Evolutionary conservation across 352 stramenopile genomes (phyloP).

Genomic region (Aphanomyces invadans): DNA sequence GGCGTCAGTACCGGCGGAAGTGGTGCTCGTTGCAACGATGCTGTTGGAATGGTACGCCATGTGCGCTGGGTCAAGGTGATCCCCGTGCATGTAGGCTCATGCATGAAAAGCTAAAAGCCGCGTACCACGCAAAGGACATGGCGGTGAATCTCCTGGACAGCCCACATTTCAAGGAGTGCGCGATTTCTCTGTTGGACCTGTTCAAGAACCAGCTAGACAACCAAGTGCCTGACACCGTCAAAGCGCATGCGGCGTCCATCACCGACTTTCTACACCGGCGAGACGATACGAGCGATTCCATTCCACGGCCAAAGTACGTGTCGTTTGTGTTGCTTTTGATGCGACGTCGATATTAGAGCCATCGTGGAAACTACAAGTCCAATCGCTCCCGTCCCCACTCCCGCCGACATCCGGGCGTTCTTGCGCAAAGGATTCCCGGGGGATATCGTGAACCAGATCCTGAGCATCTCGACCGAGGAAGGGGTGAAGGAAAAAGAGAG

Average conservation of each 20-base stretch:
- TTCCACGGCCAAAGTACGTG: neutral
- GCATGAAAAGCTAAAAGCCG: constrained; percentile 7
- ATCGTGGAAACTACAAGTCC: neutral
- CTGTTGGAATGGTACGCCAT: constrained; percentile 18
- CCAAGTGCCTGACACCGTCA: constrained; percentile 5
- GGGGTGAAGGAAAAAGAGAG: neutral
- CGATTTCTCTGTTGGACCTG: constrained; percentile 1
- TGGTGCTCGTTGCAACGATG: neutral
- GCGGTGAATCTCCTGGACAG: neutral
- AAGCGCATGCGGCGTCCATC: neutral
- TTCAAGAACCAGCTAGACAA: constrained; percentile 1
- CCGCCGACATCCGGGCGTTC: constrained; percentile 11
- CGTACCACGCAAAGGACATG: neutral
- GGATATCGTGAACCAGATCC: constrained; percentile 15
- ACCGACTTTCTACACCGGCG: neutral
- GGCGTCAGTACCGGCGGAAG: neutral
- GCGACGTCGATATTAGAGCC: neutral
- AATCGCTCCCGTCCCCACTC: neutral
- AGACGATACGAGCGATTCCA: neutral
- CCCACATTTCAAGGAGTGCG: constrained; percentile 14
- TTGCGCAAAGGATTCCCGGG: constrained; percentile 3
- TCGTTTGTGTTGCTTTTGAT: neutral
- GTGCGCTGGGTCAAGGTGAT: neutral
- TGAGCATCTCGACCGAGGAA: constrained; percentile 16
- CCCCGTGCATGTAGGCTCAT: constrained; percentile 11